A percentile compares a stretch with the other conserved stretches of the same genome.
These are phyloP conservation scores for Chaetomium globosum DNA, from an alignment of 2,329 filamentous ascomycete species.

Conservation along the genomic window DNA sequence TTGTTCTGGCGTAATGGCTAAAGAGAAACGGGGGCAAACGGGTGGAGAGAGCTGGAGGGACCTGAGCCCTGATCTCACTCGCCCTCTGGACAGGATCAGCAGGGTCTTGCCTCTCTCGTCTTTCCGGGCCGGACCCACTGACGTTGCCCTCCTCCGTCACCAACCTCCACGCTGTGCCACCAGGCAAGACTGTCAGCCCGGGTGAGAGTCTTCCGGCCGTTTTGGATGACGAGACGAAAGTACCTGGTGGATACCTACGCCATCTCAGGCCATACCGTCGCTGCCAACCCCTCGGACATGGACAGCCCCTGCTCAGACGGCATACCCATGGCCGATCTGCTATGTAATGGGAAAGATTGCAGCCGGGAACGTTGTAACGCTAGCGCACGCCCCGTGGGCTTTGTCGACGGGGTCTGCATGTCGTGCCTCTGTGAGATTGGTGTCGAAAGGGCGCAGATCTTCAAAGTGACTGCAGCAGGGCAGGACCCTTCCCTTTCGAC, in stretches of 20 bases:
- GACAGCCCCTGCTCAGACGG: constrained; percentile 28
- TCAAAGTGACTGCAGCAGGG: constrained; percentile 28
- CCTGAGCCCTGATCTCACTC: constrained; percentile 1
- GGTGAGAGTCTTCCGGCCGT: background rate
- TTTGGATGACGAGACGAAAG: constrained; percentile 3
- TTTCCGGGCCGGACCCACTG: constrained; percentile 10
- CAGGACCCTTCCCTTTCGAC: background rate
- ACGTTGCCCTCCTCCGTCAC: background rate
- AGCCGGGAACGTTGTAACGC: constrained; percentile 18
- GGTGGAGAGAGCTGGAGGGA: background rate
- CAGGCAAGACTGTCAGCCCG: background rate
- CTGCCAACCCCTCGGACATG: constrained; percentile 19
- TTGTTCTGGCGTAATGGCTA: constrained; percentile 11
- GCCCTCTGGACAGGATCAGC: constrained; percentile 29
- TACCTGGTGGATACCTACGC: constrained; percentile 27
- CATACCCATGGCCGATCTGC: constrained; percentile 33
- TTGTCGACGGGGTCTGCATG: constrained; percentile 5
- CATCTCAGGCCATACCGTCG: constrained; percentile 22
- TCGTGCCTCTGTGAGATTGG: constrained; percentile 26
- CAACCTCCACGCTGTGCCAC: constrained; percentile 16
- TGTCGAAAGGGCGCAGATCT: constrained; percentile 25
- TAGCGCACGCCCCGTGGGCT: background rate
- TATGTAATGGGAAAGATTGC: constrained; percentile 25
- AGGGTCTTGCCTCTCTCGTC: constrained; percentile 36
- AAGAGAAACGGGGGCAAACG: background rate